Base-by-base conservation (phyloP, 345 rosid species). In the Trapa bicornis region DNA sequence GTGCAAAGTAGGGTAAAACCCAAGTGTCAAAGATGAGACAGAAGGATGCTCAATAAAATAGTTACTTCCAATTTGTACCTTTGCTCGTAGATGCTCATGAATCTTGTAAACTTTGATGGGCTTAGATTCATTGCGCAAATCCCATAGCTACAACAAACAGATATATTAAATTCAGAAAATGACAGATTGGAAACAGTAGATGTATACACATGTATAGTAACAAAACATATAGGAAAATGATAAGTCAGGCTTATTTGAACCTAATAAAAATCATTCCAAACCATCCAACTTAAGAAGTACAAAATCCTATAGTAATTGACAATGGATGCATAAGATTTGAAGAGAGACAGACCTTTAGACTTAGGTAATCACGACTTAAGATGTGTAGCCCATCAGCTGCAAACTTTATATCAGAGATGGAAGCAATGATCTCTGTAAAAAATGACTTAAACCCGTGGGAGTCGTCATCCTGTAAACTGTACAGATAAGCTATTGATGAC, bases 291-390 rank as follows among this genome's bases (percentile, higher is more conserved):
- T 0, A 22, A 33, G 8, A 29, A 22, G 29, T 22, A 9, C 9
- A 9, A 8, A 58, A 10, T 11, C 32, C 38, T 58, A 38, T 16
- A 37, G 67, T 68, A 61, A 47, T 67, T 68, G 64, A 54, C 15
- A 47, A 10, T 43, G 36, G n/a, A 15, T 39, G 5, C 15, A 41
- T n/a, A 64, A 43, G 14, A 22, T 64, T 8, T 37, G 67, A 41
- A 14, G 5, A 37, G 42, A 0, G 12, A 22, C 48, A 32, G 50
- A 87, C 92, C 92, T 85, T 85, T 67, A 87, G 67, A 75, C 74
- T 83, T 85, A 87, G 77, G 77, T 83, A 85, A 71, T 87, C 89
- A 17, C 86, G 89, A 71, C 86, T 87, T 71, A 87, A 65, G 65
- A 87, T 73, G 77, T 80, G 81, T 67, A 67, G 71, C 58, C 87